Evolutionary conservation across 2,329 filamentous ascomycete genomes (phyloP).

Genomic region (Xenoacremonium recifei): DNA sequence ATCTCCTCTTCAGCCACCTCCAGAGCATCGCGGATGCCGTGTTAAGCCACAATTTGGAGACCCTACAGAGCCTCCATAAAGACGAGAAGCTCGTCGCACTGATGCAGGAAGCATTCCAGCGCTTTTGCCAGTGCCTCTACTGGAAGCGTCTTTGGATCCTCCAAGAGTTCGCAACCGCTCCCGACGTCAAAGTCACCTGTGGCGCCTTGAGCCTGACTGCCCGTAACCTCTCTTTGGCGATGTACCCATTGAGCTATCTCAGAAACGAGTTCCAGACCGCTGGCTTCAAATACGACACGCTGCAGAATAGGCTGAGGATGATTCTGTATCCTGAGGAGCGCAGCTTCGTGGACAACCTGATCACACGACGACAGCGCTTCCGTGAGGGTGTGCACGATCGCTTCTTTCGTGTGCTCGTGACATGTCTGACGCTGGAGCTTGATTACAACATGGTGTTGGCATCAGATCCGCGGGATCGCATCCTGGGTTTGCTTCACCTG

Average conservation of each 20-base stretch:
- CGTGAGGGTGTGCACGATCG: not conserved
- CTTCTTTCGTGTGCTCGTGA: conserved; percentile 7
- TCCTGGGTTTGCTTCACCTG: conserved; percentile 11
- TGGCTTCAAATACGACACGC: too few species aligned
- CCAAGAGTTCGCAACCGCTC: conserved; percentile 11
- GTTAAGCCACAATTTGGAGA: not conserved
- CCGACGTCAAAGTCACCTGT: conserved; percentile 7
- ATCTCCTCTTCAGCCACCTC: conserved; percentile 6
- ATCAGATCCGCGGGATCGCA: conserved; percentile 12
- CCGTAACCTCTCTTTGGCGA: not conserved
- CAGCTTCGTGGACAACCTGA: conserved; percentile 10
- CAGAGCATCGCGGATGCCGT: not conserved
- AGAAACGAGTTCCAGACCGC: not conserved
- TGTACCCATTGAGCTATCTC: not conserved
- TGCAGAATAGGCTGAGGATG: not conserved
- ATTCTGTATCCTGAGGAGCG: not conserved
- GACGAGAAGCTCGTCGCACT: not conserved
- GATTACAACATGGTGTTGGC: conserved; percentile 13
- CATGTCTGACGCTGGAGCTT: conserved; percentile 6
- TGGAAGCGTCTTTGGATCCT: conserved; percentile 18
- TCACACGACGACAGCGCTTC: conserved; percentile 4
- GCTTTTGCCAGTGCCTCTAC: conserved; percentile 7
- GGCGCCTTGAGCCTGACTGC: conserved; percentile 4
- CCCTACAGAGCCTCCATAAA: not conserved
- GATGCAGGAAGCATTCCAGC: conserved; percentile 3